Conservation (phyloP, 2,329 filamentous ascomycete genomes). For the Penicillium sp. region DNA sequence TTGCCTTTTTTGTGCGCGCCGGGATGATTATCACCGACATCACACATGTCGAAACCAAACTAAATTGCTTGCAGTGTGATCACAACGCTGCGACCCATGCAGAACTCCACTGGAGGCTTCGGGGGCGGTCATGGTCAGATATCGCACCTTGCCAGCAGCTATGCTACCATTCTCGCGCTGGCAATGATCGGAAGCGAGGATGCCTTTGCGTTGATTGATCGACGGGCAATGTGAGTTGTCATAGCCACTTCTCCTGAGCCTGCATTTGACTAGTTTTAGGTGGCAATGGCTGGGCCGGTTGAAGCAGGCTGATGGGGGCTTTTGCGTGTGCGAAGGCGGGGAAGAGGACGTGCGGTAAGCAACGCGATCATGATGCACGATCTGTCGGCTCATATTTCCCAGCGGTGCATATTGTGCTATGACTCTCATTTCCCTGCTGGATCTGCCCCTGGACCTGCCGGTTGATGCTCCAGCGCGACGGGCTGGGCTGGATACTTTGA, state of each 20-base stretch:
- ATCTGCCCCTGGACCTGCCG: conserved; percentile 74
- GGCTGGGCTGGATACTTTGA: conserved; percentile 59
- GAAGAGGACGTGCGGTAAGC: conserved; percentile 85
- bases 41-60: conserved; percentile 1
- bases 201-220: conserved; percentile 69
- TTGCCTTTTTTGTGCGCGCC: conserved; percentile 4
- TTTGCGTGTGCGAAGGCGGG: conserved; percentile 75
- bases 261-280: conserved; percentile 32
- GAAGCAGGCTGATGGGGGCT: conserved; percentile 85
- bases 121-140: conserved; percentile 88
- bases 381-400: conserved; percentile 16
- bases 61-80: conserved; percentile 47
- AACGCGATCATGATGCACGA: conserved; percentile 13
- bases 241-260: conserved; percentile 1
- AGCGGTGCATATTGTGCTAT: conserved; percentile 90
- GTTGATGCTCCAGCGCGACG: conserved; percentile 62
- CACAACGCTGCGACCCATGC: conserved; percentile 70
- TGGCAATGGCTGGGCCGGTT: conserved; percentile 84
- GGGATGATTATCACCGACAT: background rate
- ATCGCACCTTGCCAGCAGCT: conserved; percentile 83
- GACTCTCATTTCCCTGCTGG: conserved; percentile 74
- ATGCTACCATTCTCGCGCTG: conserved; percentile 74
- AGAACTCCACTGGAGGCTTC: conserved; percentile 79
- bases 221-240: conserved; percentile 59
- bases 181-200: conserved; percentile 70